Evolutionary conservation across 352 stramenopile species (phyloP), one percentile per base, ranked within the genome.

Genomic region (Plasmopara halstedii): DNA sequence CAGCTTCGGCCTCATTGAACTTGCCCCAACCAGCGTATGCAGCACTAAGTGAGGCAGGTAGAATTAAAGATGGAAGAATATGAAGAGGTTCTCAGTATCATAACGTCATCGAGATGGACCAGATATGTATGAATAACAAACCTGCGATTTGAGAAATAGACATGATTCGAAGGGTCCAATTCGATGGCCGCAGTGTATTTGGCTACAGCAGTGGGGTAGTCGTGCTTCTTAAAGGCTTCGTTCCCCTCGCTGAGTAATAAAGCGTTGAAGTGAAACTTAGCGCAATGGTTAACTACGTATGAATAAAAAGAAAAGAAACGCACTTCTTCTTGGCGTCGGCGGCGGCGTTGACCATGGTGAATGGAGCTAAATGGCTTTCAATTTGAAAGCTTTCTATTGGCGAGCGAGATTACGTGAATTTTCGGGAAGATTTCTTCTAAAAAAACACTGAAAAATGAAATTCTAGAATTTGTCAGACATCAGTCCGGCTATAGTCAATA

Each of bases 131-230:
- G 9, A 14, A 26, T 13, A 14, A 35, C 57, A 14, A 38, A 85
- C 78, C 78, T 89, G 64, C 81, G 70, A 82, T 98, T 98, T 19
- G 83, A 96, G 76, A 73, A 97, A 67, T 97, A 98, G 20, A 96
- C 88, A 50, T 96, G 85, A 57, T 97, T 95, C 21, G 43, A 67
- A 15, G 57, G 23, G 67, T 98, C 90, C 18, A 97, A 53, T 25
- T 71, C 68, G 34, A 95, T 95, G 41, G 93, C 93, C 39, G 95
- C 82, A 58, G 90, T 79, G 82, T 98, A 98, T 56, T 95, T 97
- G 19, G 67, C 74, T 35, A 97, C 89, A 45, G 93, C 93, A 23
- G 70, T 62, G 7, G 65, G 56, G 58, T 95, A 97, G 56, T 97
- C 77, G 40, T 83, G 73, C 21, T 68, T 63, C 70, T 97, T 97